These are phyloP conservation scores for Nemania sp. DNA, from an alignment of 2,329 filamentous ascomycete genomes.

Conservation along the genomic window DNA sequence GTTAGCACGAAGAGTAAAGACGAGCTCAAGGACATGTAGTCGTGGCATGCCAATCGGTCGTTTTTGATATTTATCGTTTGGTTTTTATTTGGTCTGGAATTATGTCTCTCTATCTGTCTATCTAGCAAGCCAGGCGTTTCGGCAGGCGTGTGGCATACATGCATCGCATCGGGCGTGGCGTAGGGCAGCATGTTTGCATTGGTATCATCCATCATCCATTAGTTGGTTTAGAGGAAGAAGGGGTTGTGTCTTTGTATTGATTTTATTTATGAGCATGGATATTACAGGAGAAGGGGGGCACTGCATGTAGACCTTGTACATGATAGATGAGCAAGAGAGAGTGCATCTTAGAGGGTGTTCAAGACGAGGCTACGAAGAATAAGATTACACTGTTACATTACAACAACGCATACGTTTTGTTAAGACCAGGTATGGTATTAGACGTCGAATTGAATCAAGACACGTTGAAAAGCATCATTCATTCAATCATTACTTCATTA, in stretches of 20 bases:
- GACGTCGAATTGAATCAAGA: neutral
- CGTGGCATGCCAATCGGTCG: neutral
- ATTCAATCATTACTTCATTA: slow-evolving; percentile 17
- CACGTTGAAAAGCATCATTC: neutral
- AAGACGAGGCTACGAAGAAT: neutral
- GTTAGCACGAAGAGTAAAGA: slow-evolving; percentile 76
- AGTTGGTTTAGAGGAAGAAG: neutral
- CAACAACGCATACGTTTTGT: neutral
- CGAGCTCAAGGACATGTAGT: slow-evolving; percentile 66
- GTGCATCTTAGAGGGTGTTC: neutral
- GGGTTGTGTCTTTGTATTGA: neutral
- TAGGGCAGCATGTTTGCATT: slow-evolving; percentile 2
- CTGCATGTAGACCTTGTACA: slow-evolving; percentile 5
- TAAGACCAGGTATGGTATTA: neutral
- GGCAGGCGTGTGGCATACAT: slow-evolving; percentile 4
- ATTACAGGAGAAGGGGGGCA: neutral
- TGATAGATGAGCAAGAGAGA: slow-evolving; percentile 2
- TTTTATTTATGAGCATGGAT: neutral
- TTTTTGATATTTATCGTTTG: slow-evolving; percentile 1
- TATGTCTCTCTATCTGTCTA: slow-evolving; percentile 11
- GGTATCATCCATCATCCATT: neutral
- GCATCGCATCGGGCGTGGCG: neutral
- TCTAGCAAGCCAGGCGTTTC: slow-evolving; percentile 36
- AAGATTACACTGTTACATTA: neutral
- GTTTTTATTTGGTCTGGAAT: slow-evolving; percentile 21